Evolutionary conservation across 345 rosid species (phyloP), one percentile per base, ranked within the genome.

Genomic region (Euphorbia lathyris): DNA sequence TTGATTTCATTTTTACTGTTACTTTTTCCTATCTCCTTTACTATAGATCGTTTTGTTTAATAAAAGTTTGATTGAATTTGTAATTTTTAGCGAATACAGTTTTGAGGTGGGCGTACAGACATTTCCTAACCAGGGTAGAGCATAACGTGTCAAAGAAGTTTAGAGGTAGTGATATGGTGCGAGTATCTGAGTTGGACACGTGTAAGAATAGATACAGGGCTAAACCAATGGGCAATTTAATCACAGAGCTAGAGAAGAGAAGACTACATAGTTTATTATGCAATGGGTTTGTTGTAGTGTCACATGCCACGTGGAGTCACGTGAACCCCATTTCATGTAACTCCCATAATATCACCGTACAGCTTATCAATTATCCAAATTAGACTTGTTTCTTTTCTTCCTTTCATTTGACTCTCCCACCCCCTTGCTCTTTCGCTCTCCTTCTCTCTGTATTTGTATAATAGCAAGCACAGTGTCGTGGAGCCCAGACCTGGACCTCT

Each of bases 401-500:
- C 13, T 42, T 77, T 65, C 73, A 69, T 74, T n/a, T 59, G 79
- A 75, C 87, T 56, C 73, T 71, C 63, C 38, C 66, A 51, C 71
- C 65, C 60, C 69, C 22, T 25, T 16, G 29, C 36, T 65, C 63
- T 58, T 55, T n/a, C n/a, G n/a, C n/a, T 34, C 38, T 34, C 7
- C 38, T 34, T 34, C 38, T 34, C 38, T 34, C 38, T 34, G 38
- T 34, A 34, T 2, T 34, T 7, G 3, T 3, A 34, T 34, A 34
- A 34, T 34, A 34, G 4, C 38, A 34, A 2, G 7, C 38, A 2
- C 38, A 34, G 59, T 22, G 16, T n/a, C 42, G 95, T 90, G 93
- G 95, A 84, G 88, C 95, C 98, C 93, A 80, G 65, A 70, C 63
- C 81, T 76, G 89, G 91, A 78, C 91, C 92, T 81, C 38, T 72